These are phyloP conservation scores for Scolecobasidium constrictum DNA, from an alignment of 2,329 filamentous ascomycete genomes.

Conservation along the genomic window DNA sequence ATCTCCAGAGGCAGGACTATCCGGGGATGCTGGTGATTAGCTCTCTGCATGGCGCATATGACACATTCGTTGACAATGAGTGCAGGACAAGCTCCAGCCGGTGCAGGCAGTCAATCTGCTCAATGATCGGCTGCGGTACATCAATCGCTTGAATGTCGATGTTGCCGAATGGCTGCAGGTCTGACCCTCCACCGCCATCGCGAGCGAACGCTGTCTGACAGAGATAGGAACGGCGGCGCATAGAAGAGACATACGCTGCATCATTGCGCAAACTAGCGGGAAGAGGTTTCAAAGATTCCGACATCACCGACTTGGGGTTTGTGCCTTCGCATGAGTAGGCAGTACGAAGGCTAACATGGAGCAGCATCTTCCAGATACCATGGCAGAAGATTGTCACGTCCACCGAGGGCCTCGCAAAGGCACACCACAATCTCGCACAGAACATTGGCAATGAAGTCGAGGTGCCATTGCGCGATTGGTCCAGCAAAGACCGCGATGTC, in stretches of 20 bases:
- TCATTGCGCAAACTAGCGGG: slow-evolving; percentile 71
- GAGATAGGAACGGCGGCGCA: slow-evolving; percentile 72
- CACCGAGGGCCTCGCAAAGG: slow-evolving; percentile 68
- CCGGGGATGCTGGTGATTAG: slow-evolving; percentile 79
- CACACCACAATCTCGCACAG: slow-evolving; percentile 69
- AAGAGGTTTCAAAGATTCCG: slow-evolving; percentile 57
- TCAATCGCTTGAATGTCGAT: slow-evolving; percentile 75
- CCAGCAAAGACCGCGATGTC: slow-evolving; percentile 60
- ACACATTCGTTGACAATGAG: slow-evolving; percentile 16
- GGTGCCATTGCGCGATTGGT: slow-evolving; percentile 66
- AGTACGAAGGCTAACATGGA: slow-evolving; percentile 13
- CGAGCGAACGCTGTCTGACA: slow-evolving; percentile 8
- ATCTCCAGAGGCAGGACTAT: slow-evolving; percentile 79
- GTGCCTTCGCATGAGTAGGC: slow-evolving; percentile 20
- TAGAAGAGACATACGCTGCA: slow-evolving; percentile 83
- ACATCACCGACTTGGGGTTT: slow-evolving; percentile 77
- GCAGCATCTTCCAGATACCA: slow-evolving; percentile 76
- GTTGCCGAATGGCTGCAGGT: slow-evolving; percentile 97
- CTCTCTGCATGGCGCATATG: slow-evolving; percentile 14
- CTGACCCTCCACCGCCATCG: slow-evolving; percentile 29
- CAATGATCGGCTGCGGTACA: slow-evolving; percentile 78
- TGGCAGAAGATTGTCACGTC: slow-evolving; percentile 82
- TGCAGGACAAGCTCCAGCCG: slow-evolving; percentile 53
- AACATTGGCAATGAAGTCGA: slow-evolving; percentile 87
- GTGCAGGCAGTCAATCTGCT: slow-evolving; percentile 70